Base-by-base conservation (phyloP, 1,139 yeast species). In the Arxiozyma slooffiae region DNA sequence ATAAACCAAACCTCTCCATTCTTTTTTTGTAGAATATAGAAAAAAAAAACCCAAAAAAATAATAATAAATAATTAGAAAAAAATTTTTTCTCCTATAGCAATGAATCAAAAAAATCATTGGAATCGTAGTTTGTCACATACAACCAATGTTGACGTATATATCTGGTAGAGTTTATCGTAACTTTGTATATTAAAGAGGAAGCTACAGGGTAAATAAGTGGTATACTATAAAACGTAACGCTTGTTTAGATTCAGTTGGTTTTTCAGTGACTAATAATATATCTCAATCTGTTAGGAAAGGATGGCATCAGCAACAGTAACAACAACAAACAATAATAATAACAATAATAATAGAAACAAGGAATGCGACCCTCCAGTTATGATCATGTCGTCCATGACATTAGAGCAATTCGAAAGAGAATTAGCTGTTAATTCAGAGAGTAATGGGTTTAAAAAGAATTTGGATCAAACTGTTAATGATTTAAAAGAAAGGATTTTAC, bases 401-500 rank as follows among this genome's bases (percentile, higher is more conserved):
- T 49, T 60, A 7, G 59, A 52, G 11, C 60, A 60, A 21, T 41
- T 61, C 23, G 60, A 58, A 48, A 46, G 51, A 22, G 44, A 48
- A 47, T 44, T 61, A 18, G 56, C 56, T 5, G 20, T 24, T 8
- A 20, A 42, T 34, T 20, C 45, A 21, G 47, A 50, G 21, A 55
- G 53, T 11, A 48, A 38, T 18, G 47, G 44, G 8, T 46, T 51
- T 9, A 56, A 55, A 47, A 53, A 46, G 16, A 48, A 42, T 17
- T 49, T 59, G 20, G 41, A 50, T 3, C 50, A 49, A 14, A 44
- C 53, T 6, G 49, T 60, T 3, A 45, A 46, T n/a, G 51, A 48
- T 8, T 55, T 61, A 2, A 55, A 57, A 45, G 55, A 53, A 1
- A 49, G 57, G 14, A 56, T 64, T 22, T 52, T 62, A 39, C 68